These are phyloP conservation scores for Didymella pomorum DNA, from an alignment of 2,329 filamentous ascomycete genomes.

Conservation along the genomic window DNA sequence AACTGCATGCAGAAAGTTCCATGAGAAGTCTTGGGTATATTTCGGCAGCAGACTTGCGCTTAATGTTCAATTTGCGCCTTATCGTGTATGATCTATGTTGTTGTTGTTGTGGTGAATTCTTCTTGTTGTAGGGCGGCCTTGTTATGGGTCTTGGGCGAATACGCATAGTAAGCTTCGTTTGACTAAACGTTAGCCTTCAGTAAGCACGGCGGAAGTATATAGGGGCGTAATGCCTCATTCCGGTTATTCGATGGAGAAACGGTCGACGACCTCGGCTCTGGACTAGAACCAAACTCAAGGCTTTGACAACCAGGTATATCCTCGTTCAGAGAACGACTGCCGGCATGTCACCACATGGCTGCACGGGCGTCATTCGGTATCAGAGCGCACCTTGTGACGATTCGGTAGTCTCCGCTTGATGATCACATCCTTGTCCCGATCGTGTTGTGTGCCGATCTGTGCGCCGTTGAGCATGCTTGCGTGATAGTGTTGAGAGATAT, in stretches of 20 bases:
- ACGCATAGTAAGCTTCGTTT: background rate
- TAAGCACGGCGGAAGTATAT: conserved; percentile 2
- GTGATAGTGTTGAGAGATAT: background rate
- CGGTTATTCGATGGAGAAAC: conserved; percentile 6
- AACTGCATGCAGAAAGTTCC: conserved; percentile 3
- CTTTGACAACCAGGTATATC: conserved; percentile 11
- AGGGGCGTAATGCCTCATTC: conserved; percentile 2
- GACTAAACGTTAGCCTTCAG: background rate
- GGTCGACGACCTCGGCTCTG: background rate
- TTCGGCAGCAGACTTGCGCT: conserved; percentile 5
- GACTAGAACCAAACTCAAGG: conserved; percentile 7
- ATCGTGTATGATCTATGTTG: background rate
- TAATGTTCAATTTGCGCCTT: background rate
- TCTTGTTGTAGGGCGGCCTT: background rate
- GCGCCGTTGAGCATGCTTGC: background rate
- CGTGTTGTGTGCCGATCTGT: conserved; percentile 1
- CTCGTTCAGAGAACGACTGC: conserved; percentile 13
- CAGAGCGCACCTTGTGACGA: conserved; percentile 12
- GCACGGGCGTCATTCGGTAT: conserved; percentile 11
- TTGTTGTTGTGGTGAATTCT: background rate
- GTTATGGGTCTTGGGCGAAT: background rate
- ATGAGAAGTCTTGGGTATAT: background rate
- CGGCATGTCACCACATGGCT: conserved; percentile 22
- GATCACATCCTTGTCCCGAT: conserved; percentile 2
- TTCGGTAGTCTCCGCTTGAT: conserved; percentile 11